phyloP scores from a whole-genome alignment of 1,284 basidiomycete genomes.

The Mrakiaceae sp. region DNA sequence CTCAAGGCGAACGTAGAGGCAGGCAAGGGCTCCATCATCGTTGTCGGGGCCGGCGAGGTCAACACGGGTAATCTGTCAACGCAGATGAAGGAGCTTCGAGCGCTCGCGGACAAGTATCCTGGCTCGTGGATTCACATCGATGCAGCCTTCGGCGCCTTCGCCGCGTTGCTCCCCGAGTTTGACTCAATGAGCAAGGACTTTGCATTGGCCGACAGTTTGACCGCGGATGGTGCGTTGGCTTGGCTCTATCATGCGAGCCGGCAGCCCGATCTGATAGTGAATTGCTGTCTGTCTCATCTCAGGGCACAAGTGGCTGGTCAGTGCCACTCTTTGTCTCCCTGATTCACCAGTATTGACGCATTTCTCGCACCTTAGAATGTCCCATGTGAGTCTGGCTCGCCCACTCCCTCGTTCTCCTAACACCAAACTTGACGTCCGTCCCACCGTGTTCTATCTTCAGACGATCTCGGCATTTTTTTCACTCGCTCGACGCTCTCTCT shows the following conservation, averaged over 20 bases:
- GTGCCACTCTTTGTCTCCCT: conserved; percentile 20
- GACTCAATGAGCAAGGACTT: conserved; percentile 31
- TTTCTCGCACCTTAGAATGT: no score
- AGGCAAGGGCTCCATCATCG: conserved; percentile 35
- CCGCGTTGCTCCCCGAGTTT: conserved; percentile 35
- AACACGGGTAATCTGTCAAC: conserved; percentile 31
- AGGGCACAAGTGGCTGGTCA: conserved; percentile 38
- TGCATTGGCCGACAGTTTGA: conserved; percentile 38
- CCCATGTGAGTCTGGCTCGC: not conserved
- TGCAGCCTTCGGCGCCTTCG: conserved; percentile 42
- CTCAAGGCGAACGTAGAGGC: conserved; percentile 25
- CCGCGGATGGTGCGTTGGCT: conserved; percentile 35
- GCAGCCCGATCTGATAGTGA: no score
- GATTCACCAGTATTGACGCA: no score
- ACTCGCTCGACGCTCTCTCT: conserved; percentile 29
- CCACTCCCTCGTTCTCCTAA: not conserved
- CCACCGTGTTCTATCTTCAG: conserved; percentile 22
- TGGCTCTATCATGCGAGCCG: not conserved
- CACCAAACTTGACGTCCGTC: conserved; percentile 29
- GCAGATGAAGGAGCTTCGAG: conserved; percentile 24
- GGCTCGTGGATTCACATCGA: conserved; percentile 40
- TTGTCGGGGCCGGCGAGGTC: conserved; percentile 40
- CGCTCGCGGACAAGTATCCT: conserved; percentile 33
- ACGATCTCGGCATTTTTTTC: conserved; percentile 43
- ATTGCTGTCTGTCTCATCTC: conserved; percentile 6